Evolutionary conservation across 768 basidiomycete species (phyloP).

Genomic region (Russula earlei): DNA sequence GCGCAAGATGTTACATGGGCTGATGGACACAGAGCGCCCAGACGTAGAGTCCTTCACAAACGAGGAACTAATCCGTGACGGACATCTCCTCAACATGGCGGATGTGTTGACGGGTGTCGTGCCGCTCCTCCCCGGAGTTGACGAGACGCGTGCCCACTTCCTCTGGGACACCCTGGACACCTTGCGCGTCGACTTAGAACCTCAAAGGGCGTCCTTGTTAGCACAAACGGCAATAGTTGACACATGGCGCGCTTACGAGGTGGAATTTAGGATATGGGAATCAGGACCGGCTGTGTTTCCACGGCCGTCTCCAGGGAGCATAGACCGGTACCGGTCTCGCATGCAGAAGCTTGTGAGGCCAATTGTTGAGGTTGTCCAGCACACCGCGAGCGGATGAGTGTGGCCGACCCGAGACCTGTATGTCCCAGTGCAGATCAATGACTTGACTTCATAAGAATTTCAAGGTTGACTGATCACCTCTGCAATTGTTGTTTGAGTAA

Average conservation of each 20-base stretch:
- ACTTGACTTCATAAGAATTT: too few relatives aligned
- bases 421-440: too few relatives aligned
- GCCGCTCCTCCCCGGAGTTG: neutral
- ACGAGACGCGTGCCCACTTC: neutral
- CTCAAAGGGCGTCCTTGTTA: neutral
- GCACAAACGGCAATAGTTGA: neutral
- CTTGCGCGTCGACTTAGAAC: neutral
- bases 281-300: neutral
- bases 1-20: neutral
- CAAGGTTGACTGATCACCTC: too few relatives aligned
- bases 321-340: neutral
- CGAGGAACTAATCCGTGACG: neutral
- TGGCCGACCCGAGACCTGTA: too few relatives aligned
- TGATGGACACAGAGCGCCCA: neutral
- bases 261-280: neutral
- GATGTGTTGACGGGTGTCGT: neutral
- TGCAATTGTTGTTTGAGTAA: too few relatives aligned
- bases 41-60: neutral
- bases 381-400: neutral
- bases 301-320: neutral
- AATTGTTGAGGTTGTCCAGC: neutral
- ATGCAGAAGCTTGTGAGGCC: neutral
- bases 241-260: neutral
- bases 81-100: neutral
- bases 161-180: constrained; percentile 5